A percentile compares a stretch with the other conserved stretches of the same genome.
Conservation (phyloP, 192 early-diverging fungal species). For the Dissophora globulifera region DNA sequence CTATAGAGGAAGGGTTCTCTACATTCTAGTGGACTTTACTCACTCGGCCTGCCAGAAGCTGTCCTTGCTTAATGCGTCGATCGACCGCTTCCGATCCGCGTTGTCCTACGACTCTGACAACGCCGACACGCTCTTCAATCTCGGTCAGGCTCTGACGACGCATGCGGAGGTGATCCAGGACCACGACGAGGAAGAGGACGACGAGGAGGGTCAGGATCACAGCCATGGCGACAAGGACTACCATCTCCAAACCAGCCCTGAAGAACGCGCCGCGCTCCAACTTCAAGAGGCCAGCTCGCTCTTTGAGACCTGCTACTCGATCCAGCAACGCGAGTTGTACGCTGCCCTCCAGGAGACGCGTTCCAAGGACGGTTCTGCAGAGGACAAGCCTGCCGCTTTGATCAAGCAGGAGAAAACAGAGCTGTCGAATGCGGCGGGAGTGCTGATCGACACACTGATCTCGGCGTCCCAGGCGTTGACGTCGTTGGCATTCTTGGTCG, state of each 20-base stretch:
- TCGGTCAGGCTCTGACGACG: slow-evolving; percentile 72
- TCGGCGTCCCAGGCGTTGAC: slow-evolving; percentile 60
- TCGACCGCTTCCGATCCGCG: slow-evolving; percentile 62
- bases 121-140: slow-evolving; percentile 73
- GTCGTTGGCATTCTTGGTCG: slow-evolving; percentile 61
- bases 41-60: slow-evolving; percentile 56
- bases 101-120: slow-evolving; percentile 60
- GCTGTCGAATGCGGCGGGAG: slow-evolving; percentile 52
- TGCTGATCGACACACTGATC: slow-evolving; percentile 63
- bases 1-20: slow-evolving; percentile 66
- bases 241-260: slow-evolving; percentile 57
- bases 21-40: slow-evolving; percentile 64
- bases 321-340: slow-evolving; percentile 60
- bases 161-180: slow-evolving; percentile 65
- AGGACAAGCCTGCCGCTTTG: slow-evolving; percentile 5
- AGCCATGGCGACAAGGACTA: slow-evolving; percentile 58
- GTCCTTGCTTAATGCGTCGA: slow-evolving; percentile 62
- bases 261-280: slow-evolving; percentile 52
- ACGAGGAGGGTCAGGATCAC: slow-evolving; percentile 54
- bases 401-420: slow-evolving; percentile 28
- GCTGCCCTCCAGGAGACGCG: slow-evolving; percentile 25
- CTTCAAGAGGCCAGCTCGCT: slow-evolving; percentile 62
- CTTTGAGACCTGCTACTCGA: slow-evolving; percentile 59
- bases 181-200: slow-evolving; percentile 57
- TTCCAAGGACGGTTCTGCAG: background rate